phyloP scores from a whole-genome alignment of 257 asterid species.

The Gentiana straminea region DNA sequence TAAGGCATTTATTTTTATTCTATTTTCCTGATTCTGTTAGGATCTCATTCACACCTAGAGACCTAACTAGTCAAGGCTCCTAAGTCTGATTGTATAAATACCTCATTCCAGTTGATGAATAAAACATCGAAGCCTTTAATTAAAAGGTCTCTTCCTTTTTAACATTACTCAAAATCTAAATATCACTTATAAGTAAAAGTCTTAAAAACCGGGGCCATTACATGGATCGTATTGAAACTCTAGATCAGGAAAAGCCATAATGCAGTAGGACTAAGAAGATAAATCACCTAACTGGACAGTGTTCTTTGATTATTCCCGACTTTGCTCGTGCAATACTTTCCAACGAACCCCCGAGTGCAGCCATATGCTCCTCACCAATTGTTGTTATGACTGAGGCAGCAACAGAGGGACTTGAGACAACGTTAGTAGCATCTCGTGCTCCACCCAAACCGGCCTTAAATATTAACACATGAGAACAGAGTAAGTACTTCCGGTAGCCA shows the following conservation, averaged over 20 bases:
- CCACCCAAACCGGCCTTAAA: conserved; percentile 81
- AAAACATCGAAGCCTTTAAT: no score
- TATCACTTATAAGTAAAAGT: no score
- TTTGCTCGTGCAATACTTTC: conserved; percentile 87
- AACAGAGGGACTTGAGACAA: conserved; percentile 51
- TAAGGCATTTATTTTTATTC: no score
- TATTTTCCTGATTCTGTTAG: no score
- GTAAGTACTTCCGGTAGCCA: background rate
- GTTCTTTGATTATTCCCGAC: conserved; percentile 84
- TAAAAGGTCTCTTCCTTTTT: no score
- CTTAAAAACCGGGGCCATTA: no score
- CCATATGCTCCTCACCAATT: conserved; percentile 86
- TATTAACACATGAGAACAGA: conserved; percentile 5
- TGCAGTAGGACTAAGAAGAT: conserved; percentile 14
- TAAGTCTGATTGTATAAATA: no score
- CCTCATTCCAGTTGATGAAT: no score
- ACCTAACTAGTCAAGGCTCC: no score
- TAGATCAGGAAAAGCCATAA: background rate
- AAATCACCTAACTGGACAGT: conserved; percentile 96
- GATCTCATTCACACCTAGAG: no score
- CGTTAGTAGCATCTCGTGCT: conserved; percentile 95
- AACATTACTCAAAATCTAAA: no score
- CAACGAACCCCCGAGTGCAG: conserved; percentile 92
- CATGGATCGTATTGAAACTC: no score
- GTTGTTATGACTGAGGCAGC: conserved; percentile 76